Evolutionary conservation across 1,139 yeast species (phyloP), one percentile per base, ranked within the genome.

Genomic region (Yamadazyma conglobata): DNA sequence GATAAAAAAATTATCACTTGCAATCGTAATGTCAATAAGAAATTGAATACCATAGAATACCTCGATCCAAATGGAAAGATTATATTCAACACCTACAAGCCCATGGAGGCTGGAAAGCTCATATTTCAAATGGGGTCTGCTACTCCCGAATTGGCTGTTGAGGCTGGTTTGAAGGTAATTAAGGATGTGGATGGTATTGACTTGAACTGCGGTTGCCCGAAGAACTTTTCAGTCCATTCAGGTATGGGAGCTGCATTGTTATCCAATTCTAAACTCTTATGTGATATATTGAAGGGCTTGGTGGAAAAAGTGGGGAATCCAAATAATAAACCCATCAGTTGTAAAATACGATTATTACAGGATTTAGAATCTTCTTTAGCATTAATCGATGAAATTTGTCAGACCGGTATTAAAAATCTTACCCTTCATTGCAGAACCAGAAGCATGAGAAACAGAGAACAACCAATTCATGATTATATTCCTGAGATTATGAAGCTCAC

Each of bases 181-280:
- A 50, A 67, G 2, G 98, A 91, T 54, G 97, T 91, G 1, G 88
- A 79, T 39, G 97, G 95, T 6, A 83, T 91, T 10, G 98, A 91
- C 53, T 73, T 91, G 39, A 91, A 91, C 54, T 87, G 96, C 24
- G 98, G 98, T 4, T 91, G 98, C 58, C 98, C 98, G 3, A 88
- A 87, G 51, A 89, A 82, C 38, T 86, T 85, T 47, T 79, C 88
- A 1, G 71, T 87, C 3, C 96, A 88, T 54, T 72, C 93, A 0
- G 98, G 98, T 1, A 91, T 91, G 97, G 98, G 98, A 4, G 96
- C 97, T 3, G 96, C 95, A 1, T 64, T 91, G 28, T 64, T 91
- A 37, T 64, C 73, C 27, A 86, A 89, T 0, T 96, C 97, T 0
- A 95, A 85, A 27, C 59, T 73, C 27, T 64, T 91, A 19, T 83